phyloP scores from a whole-genome alignment of 2,329 filamentous ascomycete species.

The Aspergillus piperis region DNA sequence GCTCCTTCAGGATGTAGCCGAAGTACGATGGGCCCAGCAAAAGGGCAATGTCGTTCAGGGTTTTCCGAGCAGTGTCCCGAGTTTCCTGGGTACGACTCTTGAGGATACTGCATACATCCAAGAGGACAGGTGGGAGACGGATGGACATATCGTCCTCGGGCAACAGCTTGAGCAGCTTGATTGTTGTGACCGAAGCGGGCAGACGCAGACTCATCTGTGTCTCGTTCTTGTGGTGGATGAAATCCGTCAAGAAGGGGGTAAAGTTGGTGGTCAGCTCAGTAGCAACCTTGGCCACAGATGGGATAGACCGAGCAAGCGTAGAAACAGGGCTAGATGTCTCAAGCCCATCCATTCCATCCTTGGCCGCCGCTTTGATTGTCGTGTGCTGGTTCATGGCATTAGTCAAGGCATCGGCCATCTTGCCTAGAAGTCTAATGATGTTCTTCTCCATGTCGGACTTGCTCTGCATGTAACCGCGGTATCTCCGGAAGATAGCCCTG shows the following conservation, averaged over 20 bases:
- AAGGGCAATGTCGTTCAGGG: slow-evolving; percentile 77
- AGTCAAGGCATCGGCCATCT: slow-evolving; percentile 75
- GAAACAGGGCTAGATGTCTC: slow-evolving; percentile 38
- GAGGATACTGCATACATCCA: slow-evolving; percentile 90
- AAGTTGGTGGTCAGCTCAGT: slow-evolving; percentile 74
- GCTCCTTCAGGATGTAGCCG: slow-evolving; percentile 88
- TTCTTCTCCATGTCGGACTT: slow-evolving; percentile 85
- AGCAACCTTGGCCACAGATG: slow-evolving; percentile 66
- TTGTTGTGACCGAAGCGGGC: slow-evolving; percentile 82
- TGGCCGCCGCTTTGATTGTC: slow-evolving; percentile 16
- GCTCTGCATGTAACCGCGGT: slow-evolving; percentile 76
- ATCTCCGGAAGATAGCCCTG: slow-evolving; percentile 78
- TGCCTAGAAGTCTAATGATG: slow-evolving; percentile 77
- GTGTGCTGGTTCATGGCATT: slow-evolving; percentile 49
- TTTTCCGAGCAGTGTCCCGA: slow-evolving; percentile 86
- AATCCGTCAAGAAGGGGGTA: slow-evolving; percentile 75
- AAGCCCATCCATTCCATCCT: slow-evolving; percentile 30
- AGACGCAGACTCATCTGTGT: slow-evolving; percentile 90
- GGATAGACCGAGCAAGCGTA: slow-evolving; percentile 65
- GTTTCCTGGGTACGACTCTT: slow-evolving; percentile 86
- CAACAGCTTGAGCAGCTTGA: slow-evolving; percentile 82
- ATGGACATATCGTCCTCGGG: slow-evolving; percentile 71
- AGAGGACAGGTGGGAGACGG: slow-evolving; percentile 77
- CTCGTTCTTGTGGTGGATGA: slow-evolving; percentile 93
- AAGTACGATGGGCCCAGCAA: slow-evolving; percentile 81